Evolutionary conservation across 352 stramenopile species (phyloP).

Genomic region (Phytophthora citricola): DNA sequence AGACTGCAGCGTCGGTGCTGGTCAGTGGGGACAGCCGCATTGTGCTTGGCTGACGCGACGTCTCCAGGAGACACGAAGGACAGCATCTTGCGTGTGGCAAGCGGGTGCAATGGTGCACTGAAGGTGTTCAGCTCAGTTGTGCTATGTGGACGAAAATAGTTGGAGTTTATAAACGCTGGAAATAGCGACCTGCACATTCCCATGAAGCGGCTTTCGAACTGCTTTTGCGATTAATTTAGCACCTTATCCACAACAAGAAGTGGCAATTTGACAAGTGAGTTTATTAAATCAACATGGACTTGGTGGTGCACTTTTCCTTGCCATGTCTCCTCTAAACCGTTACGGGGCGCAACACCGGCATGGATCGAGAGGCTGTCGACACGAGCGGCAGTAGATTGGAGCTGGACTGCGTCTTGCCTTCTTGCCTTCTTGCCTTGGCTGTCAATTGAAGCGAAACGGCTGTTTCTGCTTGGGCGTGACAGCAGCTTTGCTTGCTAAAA

Average conservation of each 20-base stretch:
- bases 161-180: background rate
- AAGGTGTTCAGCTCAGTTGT: background rate
- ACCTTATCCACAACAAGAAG: too few species aligned
- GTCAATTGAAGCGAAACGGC: constrained; percentile 25
- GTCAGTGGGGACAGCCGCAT: constrained; percentile 4
- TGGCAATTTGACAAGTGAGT: too few species aligned
- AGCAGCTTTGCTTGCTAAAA: constrained; percentile 18
- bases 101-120: constrained; percentile 9
- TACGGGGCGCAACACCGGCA: constrained; percentile 1
- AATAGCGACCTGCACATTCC: background rate
- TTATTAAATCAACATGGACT: too few species aligned
- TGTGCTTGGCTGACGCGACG: constrained; percentile 5
- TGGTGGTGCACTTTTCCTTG: background rate
- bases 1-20: constrained; percentile 3
- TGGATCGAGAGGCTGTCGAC: background rate
- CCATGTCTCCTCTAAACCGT: background rate
- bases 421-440: background rate
- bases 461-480: constrained; percentile 26
- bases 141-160: constrained; percentile 12
- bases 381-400: constrained; percentile 1
- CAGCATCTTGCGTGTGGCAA: constrained; percentile 16
- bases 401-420: background rate
- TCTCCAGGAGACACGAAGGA: constrained; percentile 20
- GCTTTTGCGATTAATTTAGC: too few species aligned
- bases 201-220: too few species aligned